Conservation (phyloP, 116 monocot genomes). For the Papilionanthe hybrid region DNA sequence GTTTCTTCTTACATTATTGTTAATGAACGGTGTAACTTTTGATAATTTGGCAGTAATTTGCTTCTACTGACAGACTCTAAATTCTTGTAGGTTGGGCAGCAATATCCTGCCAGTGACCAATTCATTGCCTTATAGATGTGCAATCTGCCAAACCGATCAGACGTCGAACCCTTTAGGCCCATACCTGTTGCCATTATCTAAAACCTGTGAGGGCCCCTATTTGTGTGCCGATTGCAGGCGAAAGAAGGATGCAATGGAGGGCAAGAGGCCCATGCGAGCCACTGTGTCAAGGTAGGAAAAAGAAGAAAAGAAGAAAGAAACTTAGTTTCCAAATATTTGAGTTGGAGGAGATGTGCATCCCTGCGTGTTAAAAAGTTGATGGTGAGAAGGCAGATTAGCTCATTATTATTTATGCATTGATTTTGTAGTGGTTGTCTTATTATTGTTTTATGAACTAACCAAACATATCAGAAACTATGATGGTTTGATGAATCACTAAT, state of each 20-base stretch:
- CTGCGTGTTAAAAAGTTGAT: constrained; percentile 14
- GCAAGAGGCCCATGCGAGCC: constrained; percentile 34
- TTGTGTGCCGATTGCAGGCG: constrained; percentile 62
- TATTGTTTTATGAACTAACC: constrained; percentile 37
- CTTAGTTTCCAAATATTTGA: background rate
- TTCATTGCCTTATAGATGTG: constrained; percentile 16
- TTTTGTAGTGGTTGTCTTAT: constrained; percentile 10
- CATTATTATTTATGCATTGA: constrained; percentile 5
- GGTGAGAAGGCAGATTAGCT: constrained; percentile 5
- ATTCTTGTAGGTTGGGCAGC: constrained; percentile 4
- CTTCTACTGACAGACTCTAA: background rate
- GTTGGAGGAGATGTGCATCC: constrained; percentile 6
- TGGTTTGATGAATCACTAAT: constrained; percentile 30
- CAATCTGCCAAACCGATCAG: constrained; percentile 29
- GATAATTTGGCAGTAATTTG: background rate
- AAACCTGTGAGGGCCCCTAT: constrained; percentile 39
- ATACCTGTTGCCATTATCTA: constrained; percentile 21
- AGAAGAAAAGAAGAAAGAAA: background rate
- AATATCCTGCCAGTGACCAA: constrained; percentile 8
- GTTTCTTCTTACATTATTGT: no score
- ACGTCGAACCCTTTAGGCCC: background rate
- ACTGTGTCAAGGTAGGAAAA: constrained; percentile 19
- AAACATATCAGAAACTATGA: constrained; percentile 14
- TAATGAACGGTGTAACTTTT: no score
- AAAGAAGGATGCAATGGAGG: constrained; percentile 96